phyloP scores from a whole-genome alignment of 1,284 basidiomycete species.

The Malassezia japonica region DNA sequence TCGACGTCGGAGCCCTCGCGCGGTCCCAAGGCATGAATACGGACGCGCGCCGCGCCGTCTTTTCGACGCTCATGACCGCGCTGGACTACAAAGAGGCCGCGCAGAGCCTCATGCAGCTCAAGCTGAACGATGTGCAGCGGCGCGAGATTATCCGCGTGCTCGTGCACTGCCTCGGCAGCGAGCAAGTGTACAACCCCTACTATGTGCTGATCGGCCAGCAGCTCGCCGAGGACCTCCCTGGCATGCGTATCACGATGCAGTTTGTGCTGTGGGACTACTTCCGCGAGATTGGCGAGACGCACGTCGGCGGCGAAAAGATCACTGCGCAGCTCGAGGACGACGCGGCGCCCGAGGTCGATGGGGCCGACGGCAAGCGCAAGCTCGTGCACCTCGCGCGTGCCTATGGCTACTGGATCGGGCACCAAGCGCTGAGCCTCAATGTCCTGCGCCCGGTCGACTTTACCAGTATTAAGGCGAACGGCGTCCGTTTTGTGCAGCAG shows the following conservation, averaged over 20 bases:
- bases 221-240: slow-evolving; percentile 50
- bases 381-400: slow-evolving; percentile 64
- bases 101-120: slow-evolving; percentile 70
- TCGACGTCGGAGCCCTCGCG: slow-evolving; percentile 64
- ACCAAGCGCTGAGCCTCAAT: slow-evolving; percentile 61
- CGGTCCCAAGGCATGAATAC: slow-evolving; percentile 97
- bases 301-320: slow-evolving; percentile 71
- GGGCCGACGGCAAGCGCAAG: slow-evolving; percentile 36
- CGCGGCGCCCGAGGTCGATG: slow-evolving; percentile 51
- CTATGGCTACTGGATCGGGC: slow-evolving; percentile 74
- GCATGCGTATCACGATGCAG: slow-evolving; percentile 82
- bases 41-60: slow-evolving; percentile 79
- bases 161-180: slow-evolving; percentile 79
- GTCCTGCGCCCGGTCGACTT: slow-evolving; percentile 54
- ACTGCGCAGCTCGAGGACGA: slow-evolving; percentile 50
- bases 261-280: slow-evolving; percentile 96
- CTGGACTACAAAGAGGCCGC: slow-evolving; percentile 86
- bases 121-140: slow-evolving; percentile 78
- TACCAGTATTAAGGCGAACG: slow-evolving; percentile 19
- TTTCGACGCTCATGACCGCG: slow-evolving; percentile 73
- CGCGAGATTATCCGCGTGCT: slow-evolving; percentile 86
- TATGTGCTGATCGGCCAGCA: slow-evolving; percentile 67
- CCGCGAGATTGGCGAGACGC: slow-evolving; percentile 74
- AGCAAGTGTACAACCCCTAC: slow-evolving; percentile 87
- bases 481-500: slow-evolving; percentile 26